Conservation (phyloP, 2,329 filamentous ascomycete species). For the Colletotrichum lentis region DNA sequence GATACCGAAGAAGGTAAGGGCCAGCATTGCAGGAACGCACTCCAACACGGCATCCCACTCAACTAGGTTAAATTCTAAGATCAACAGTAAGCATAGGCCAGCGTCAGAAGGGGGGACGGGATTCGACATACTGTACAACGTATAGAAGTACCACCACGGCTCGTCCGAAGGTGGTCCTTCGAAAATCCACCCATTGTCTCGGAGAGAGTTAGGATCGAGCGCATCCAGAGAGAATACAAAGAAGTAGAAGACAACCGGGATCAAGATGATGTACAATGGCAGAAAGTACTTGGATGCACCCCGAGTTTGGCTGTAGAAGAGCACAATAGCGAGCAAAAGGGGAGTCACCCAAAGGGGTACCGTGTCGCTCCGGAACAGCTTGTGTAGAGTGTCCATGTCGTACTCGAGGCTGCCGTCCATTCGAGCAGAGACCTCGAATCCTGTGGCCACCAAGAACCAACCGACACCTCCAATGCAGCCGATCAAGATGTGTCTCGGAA, state of each 20-base stretch:
- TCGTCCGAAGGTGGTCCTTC: conserved; percentile 82
- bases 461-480: conserved; percentile 97
- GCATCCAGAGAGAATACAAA: conserved; percentile 74
- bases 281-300: conserved; percentile 85
- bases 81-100: conserved; percentile 39
- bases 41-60: conserved; percentile 85
- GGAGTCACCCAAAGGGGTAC: conserved; percentile 85
- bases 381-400: conserved; percentile 76
- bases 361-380: conserved; percentile 77
- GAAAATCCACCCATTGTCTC: conserved; percentile 88
- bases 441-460: conserved; percentile 91
- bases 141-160: conserved; percentile 98
- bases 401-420: conserved; percentile 87
- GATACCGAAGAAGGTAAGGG: conserved; percentile 95
- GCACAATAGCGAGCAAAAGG: conserved; percentile 74
- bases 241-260: conserved; percentile 80
- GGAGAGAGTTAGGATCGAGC: conserved; percentile 72
- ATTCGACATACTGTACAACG: conserved; percentile 78
- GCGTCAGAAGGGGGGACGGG: neutral
- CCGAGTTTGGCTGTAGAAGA: conserved; percentile 79
- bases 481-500: conserved; percentile 93
- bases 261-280: conserved; percentile 83
- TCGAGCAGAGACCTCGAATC: conserved; percentile 90
- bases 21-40: conserved; percentile 93
- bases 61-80: conserved; percentile 77